Evolutionary conservation across 208 protist species (phyloP).

Genomic region (Trypanosoma vivax): DNA sequence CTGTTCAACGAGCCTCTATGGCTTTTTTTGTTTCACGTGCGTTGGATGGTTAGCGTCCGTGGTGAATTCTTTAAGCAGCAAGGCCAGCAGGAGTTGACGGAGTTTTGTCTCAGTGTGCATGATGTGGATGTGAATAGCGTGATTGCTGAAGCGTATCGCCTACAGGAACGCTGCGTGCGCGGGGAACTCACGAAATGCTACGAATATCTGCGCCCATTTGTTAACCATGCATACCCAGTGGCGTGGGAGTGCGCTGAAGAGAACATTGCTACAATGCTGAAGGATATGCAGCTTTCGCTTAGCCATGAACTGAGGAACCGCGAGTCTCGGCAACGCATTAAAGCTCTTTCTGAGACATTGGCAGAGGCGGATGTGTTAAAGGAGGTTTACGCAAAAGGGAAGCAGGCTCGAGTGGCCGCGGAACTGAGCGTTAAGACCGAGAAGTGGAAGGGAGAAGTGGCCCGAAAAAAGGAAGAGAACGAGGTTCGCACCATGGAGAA

Average conservation of each 20-base stretch:
- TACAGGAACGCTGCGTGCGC: slow-evolving; percentile 20
- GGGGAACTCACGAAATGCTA: slow-evolving; percentile 19
- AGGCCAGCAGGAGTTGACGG: slow-evolving; percentile 34
- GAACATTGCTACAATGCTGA: slow-evolving; percentile 32
- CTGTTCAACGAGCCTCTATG: slow-evolving; percentile 63
- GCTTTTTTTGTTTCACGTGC: slow-evolving; percentile 77
- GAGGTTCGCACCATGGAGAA: slow-evolving; percentile 38
- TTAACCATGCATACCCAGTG: slow-evolving; percentile 36
- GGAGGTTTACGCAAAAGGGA: slow-evolving; percentile 46
- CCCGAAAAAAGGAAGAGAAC: slow-evolving; percentile 23
- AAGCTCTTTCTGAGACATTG: slow-evolving; percentile 23
- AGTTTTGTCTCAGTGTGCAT: slow-evolving; percentile 27
- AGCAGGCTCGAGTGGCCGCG: slow-evolving; percentile 55
- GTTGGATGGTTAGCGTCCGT: slow-evolving; percentile 28
- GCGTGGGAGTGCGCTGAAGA: slow-evolving; percentile 32
- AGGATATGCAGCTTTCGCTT: slow-evolving; percentile 38
- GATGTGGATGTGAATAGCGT: slow-evolving; percentile 24
- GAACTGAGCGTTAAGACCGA: slow-evolving; percentile 21
- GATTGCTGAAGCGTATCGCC: slow-evolving; percentile 45
- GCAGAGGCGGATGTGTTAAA: slow-evolving; percentile 25
- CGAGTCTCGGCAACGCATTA: slow-evolving; percentile 22
- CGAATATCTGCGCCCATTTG: slow-evolving; percentile 19
- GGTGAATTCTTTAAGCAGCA: slow-evolving; percentile 25
- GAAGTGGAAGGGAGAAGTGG: slow-evolving; percentile 5
- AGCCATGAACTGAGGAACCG: slow-evolving; percentile 20